Conservation (phyloP, 441 rosid genomes). For the Aleurites moluccanus region DNA sequence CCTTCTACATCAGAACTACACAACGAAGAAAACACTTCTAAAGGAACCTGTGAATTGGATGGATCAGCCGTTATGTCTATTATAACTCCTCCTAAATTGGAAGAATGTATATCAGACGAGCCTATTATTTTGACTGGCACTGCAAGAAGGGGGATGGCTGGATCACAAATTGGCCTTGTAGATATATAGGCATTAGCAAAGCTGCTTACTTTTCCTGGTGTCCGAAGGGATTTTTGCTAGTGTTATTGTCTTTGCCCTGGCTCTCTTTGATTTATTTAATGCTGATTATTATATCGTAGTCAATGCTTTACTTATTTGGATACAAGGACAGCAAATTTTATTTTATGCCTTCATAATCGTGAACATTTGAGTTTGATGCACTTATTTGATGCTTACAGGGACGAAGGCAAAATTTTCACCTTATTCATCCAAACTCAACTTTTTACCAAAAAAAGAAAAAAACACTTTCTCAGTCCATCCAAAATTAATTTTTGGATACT, state of each 20-base stretch:
- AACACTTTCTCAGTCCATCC: too few relatives aligned
- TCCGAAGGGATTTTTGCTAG: conserved; percentile 46
- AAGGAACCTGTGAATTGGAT: conserved; percentile 25
- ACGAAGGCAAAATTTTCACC: too few relatives aligned
- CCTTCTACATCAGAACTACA: conserved; percentile 10
- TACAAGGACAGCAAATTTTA: too few relatives aligned
- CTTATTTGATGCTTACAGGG: too few relatives aligned
- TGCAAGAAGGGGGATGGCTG: conserved; percentile 33
- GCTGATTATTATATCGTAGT: background rate
- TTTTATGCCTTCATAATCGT: background rate
- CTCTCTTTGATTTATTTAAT: background rate
- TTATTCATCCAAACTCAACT: too few relatives aligned
- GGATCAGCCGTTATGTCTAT: conserved; percentile 27
- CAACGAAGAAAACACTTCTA: conserved; percentile 19
- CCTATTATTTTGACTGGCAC: conserved; percentile 42
- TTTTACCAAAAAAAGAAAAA: too few relatives aligned
- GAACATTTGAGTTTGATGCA: background rate
- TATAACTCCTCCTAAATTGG: conserved; percentile 20
- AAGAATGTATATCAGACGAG: conserved; percentile 32
- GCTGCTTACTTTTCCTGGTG: conserved; percentile 62
- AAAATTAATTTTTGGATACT: too few relatives aligned
- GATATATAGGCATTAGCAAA: conserved; percentile 60
- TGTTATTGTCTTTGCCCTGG: conserved; percentile 14
- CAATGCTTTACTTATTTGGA: background rate
- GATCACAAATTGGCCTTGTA: conserved; percentile 49